Evolutionary conservation across 2,329 filamentous ascomycete genomes (phyloP), one percentile per base, ranked within the genome.

Genomic region (Pseudogymnoascus sp.): DNA sequence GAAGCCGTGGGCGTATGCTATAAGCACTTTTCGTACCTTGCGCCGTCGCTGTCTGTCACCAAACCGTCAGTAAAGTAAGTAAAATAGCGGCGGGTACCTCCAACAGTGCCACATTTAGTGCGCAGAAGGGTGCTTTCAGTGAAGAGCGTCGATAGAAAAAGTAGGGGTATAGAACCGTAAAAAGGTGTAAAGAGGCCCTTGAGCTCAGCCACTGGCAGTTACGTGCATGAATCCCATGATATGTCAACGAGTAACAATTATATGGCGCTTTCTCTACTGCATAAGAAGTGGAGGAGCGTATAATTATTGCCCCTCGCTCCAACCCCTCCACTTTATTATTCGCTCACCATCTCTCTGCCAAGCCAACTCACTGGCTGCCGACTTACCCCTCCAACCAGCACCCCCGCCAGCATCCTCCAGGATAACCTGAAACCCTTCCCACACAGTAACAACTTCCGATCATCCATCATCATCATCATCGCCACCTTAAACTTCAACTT

Each of bases 291-390:
- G 14, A 31, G 46, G 10, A 53, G 46, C 46, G 46, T 53, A 53
- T 53, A 53, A 53, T 53, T 53, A 31, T 16, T 53, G 46, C 26
- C 46, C 43, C 46, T 53, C 46, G 46, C 26, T 53, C 46, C 46
- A 53, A 53, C 46, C 46, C 46, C 46, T 53, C 46, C 46, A 53
- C 46, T 53, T 53, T 53, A 53, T 31, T 53, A 53, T 53, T 53
- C 46, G 46, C 46, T 53, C 43, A 50, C 14, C 24, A n/a, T 22
- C 46, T n/a, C 46, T 28, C 46, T 53, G 46, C 46, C 46, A 53
- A 53, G 46, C 46, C 28, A 53, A 53, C 46, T 53, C 46, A 31
- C 46, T 53, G 26, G 26, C 24, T 53, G 46, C 46, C 46, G 26
- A 31, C 46, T 31, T 53, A 53, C 46, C 46, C 46, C 46, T 53